phyloP scores from a whole-genome alignment of 1,139 yeast genomes.

The Sugiyamaella japonica region DNA sequence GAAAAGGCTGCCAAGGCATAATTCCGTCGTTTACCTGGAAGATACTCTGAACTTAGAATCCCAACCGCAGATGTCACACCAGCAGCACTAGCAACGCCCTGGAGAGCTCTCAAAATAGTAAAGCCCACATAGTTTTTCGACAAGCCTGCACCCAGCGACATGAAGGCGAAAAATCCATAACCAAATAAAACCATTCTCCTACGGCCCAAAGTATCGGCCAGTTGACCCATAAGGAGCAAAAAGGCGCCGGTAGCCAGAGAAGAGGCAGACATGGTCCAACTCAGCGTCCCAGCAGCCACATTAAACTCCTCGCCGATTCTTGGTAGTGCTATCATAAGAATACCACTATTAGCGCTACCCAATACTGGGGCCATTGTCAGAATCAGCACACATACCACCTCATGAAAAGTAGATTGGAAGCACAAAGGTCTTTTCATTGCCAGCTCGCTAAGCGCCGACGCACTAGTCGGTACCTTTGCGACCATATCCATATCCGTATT shows the following conservation, averaged over 20 bases:
- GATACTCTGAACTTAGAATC: slow-evolving; percentile 44
- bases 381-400: slow-evolving; percentile 36
- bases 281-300: slow-evolving; percentile 43
- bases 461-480: neutral
- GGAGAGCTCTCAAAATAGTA: slow-evolving; percentile 45
- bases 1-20: slow-evolving; percentile 47
- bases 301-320: slow-evolving; percentile 40
- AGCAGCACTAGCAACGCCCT: slow-evolving; percentile 46
- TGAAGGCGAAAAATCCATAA: slow-evolving; percentile 39
- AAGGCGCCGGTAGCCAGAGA: slow-evolving; percentile 47
- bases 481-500: neutral
- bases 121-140: slow-evolving; percentile 41
- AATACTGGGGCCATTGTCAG: slow-evolving; percentile 47
- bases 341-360: slow-evolving; percentile 42
- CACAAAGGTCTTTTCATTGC: slow-evolving; percentile 26
- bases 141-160: slow-evolving; percentile 46
- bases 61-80: slow-evolving; percentile 50
- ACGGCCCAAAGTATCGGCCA: slow-evolving; percentile 49
- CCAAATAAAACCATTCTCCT: slow-evolving; percentile 42
- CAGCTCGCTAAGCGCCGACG: slow-evolving; percentile 7
- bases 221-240: slow-evolving; percentile 46
- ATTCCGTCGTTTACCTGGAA: slow-evolving; percentile 44
- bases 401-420: slow-evolving; percentile 25
- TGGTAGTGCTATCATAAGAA: slow-evolving; percentile 41
- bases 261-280: slow-evolving; percentile 47